Conservation (phyloP, 805 yeast species). For the Candida koratica region DNA sequence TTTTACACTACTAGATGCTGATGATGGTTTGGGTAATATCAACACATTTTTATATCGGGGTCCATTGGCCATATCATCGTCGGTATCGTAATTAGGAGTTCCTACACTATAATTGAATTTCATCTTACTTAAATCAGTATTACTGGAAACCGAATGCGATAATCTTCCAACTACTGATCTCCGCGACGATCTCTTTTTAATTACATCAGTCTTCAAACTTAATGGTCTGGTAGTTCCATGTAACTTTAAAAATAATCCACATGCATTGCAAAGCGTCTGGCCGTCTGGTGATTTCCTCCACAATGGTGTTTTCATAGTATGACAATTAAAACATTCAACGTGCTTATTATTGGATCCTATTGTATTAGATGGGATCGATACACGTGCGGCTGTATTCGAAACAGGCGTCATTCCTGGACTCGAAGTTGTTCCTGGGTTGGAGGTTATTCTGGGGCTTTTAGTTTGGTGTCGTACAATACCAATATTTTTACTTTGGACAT, state of each 20-base stretch:
- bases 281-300: slow-evolving; percentile 62
- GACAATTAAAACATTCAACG: slow-evolving; percentile 53
- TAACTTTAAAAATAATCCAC: slow-evolving; percentile 56
- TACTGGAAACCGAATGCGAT: slow-evolving; percentile 13
- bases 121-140: slow-evolving; percentile 7
- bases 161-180: slow-evolving; percentile 12
- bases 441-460: not conserved
- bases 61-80: slow-evolving; percentile 11
- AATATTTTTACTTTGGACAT: not conserved
- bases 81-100: slow-evolving; percentile 11
- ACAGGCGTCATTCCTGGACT: not conserved
- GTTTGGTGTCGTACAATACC: not conserved
- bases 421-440: not conserved
- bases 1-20: slow-evolving; percentile 14
- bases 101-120: slow-evolving; percentile 2
- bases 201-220: slow-evolving; percentile 53
- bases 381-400: not conserved
- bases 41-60: slow-evolving; percentile 35
- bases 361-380: not conserved
- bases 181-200: slow-evolving; percentile 53
- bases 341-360: slow-evolving; percentile 8
- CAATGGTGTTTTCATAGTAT: slow-evolving; percentile 56
- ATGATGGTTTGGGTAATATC: slow-evolving; percentile 39
- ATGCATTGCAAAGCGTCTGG: slow-evolving; percentile 60
- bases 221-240: slow-evolving; percentile 63